These are phyloP conservation scores for Aphanomyces astaci DNA, from an alignment of 352 stramenopile genomes.

Conservation along the genomic window DNA sequence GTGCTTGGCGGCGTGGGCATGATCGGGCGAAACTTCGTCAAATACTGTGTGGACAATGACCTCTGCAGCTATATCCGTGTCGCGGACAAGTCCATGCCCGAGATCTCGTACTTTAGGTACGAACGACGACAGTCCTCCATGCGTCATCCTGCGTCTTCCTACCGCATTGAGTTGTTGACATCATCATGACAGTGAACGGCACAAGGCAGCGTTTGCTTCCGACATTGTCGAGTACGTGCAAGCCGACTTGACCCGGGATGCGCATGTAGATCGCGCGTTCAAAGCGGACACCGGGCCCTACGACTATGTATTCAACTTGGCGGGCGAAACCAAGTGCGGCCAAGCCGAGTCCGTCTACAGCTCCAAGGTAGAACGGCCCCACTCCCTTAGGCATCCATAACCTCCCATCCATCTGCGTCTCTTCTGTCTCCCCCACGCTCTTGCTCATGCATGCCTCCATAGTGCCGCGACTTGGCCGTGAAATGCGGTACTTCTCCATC, in stretches of 20 bases:
- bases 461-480: conserved; percentile 73
- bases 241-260: conserved; percentile 69
- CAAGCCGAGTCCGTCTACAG: conserved; percentile 65
- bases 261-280: conserved; percentile 71
- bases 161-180: too few relatives aligned
- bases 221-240: conserved; percentile 70
- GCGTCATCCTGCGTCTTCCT: too few relatives aligned
- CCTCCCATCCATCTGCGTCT: too few relatives aligned
- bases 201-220: conserved; percentile 66
- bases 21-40: conserved; percentile 83
- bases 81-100: conserved; percentile 80
- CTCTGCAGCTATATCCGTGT: conserved; percentile 60
- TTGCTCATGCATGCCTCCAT: too few relatives aligned
- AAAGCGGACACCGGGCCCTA: conserved; percentile 59
- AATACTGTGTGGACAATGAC: conserved; percentile 66
- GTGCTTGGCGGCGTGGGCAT: conserved; percentile 78
- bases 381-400: too few relatives aligned
- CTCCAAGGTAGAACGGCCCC: conserved; percentile 40
- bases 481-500: conserved; percentile 58
- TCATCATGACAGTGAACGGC: conserved; percentile 31
- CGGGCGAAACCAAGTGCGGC: conserved; percentile 76
- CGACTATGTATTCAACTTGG: conserved; percentile 81
- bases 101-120: conserved; percentile 82
- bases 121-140: too few relatives aligned
- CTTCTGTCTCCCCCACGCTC: too few relatives aligned